A percentile compares a stretch with the other conserved stretches of the same genome.
phyloP scores from a whole-genome alignment of 495 filamentous ascomycete genomes.

The Emericellopsis terricola region DNA sequence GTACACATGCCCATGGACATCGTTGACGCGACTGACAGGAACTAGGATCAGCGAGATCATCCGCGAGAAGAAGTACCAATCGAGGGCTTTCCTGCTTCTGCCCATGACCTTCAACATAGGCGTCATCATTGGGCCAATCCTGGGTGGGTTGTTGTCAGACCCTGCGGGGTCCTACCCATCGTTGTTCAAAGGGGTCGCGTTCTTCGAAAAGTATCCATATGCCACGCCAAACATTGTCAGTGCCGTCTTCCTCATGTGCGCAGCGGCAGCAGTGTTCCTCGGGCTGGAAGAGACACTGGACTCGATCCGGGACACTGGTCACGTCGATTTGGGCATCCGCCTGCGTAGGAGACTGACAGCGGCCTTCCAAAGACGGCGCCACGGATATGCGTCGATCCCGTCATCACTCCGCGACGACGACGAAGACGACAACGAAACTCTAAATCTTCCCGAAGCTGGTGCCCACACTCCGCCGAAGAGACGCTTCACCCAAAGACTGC shows the following conservation, averaged over 20 bases:
- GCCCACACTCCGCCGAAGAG: background rate
- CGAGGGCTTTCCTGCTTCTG: constrained; percentile 47
- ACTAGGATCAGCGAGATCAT: constrained; percentile 67
- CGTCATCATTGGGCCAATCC: constrained; percentile 54
- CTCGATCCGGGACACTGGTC: constrained; percentile 20
- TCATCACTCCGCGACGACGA: constrained; percentile 1
- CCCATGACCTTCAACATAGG: constrained; percentile 70
- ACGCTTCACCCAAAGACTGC: constrained; percentile 25
- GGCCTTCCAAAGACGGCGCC: constrained; percentile 6
- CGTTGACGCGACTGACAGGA: no score
- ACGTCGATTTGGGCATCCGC: constrained; percentile 27
- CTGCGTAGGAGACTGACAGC: constrained; percentile 11
- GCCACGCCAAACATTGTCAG: constrained; percentile 60
- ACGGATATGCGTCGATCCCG: constrained; percentile 6
- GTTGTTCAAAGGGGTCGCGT: constrained; percentile 48
- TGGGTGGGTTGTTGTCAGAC: constrained; percentile 60
- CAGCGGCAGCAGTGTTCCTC: constrained; percentile 37
- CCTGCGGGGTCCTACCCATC: constrained; percentile 50
- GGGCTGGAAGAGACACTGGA: constrained; percentile 53
- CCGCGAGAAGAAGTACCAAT: constrained; percentile 41
- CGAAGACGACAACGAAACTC: no score
- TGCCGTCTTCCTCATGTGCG: constrained; percentile 41
- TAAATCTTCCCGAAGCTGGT: no score
- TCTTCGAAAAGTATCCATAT: constrained; percentile 54
- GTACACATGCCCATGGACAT: constrained; percentile 1